Evolutionary conservation across 2,329 filamentous ascomycete genomes (phyloP), one percentile per base, ranked within the genome.

Genomic region (Diaporthe vaccinii): DNA sequence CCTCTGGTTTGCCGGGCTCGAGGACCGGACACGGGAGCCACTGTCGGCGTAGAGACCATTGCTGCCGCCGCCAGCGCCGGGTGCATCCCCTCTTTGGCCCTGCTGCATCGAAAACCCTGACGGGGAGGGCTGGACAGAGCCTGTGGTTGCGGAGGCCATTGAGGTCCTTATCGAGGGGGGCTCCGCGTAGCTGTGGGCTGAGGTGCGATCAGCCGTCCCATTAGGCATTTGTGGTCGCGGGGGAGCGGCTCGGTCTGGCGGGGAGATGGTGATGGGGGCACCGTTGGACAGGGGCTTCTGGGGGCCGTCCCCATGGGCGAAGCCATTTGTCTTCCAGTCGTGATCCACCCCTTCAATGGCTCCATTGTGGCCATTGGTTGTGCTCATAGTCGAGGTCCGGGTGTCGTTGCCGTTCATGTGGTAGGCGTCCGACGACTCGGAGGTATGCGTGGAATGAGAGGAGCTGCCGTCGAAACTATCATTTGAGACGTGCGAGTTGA

Each of bases 281-380:
- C 79, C 79, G 71, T 80, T 80, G 17, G 78, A 76, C 31, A 79
- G 69, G 15, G 78, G 79, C 74, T 79, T 82, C 72, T 76, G 76
- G 20, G 73, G 41, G 22, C 61, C 41, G 53, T 58, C 74, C 72
- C 76, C 79, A 76, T 86, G 82, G 78, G 84, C 84, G 70, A 84
- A 82, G 74, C 82, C 81, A 58, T 83, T 82, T 61, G 39, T 31
- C 17, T 36, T 58, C 61, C 61, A 65, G 55, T 49, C 10, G 25
- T 44, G 41, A 14, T 75, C 80, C 76, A 80, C 81, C 74, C 83
- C 82, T 76, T 81, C 80, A 74, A 87, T 85, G 79, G 86, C 87
- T 78, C 88, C 90, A 81, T 92, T 92, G 78, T 89, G 87, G 80
- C 91, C 80, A 51, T 90, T 88, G 82, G 87, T 90, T 84, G 92